Evolutionary conservation across 768 basidiomycete species (phyloP).

Genomic region (Russula abietina): DNA sequence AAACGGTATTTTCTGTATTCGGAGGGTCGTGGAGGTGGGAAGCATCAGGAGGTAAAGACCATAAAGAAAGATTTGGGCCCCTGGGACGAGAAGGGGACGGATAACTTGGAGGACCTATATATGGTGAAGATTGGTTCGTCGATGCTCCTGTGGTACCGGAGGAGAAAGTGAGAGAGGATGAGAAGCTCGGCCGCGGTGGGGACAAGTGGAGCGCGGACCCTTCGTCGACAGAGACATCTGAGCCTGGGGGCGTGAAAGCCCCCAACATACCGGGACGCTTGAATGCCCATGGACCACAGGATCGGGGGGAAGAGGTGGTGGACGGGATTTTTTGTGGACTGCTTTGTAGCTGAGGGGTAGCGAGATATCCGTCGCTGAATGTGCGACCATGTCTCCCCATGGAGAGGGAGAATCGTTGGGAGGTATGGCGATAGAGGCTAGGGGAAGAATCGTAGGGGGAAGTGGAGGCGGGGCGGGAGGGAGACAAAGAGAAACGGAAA

Average conservation of each 20-base stretch:
- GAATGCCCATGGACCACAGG: slow-evolving; percentile 29
- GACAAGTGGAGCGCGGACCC: slow-evolving; percentile 32
- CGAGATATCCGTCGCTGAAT: slow-evolving; percentile 30
- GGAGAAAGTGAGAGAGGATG: slow-evolving; percentile 24
- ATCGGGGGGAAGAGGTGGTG: slow-evolving; percentile 7
- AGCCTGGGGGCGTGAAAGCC: slow-evolving; percentile 45
- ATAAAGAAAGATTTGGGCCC: slow-evolving; percentile 34
- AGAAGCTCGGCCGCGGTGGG: slow-evolving; percentile 27
- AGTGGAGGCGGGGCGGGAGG: slow-evolving; percentile 37
- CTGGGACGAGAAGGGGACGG: slow-evolving; percentile 35
- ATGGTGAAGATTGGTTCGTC: slow-evolving; percentile 24
- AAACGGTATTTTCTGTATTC: slow-evolving; percentile 25
- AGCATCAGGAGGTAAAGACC: slow-evolving; percentile 37
- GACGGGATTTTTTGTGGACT: slow-evolving; percentile 5
- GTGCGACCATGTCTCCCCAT: slow-evolving; percentile 34
- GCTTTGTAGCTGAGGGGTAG: slow-evolving; percentile 1
- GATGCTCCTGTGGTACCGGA: slow-evolving; percentile 25
- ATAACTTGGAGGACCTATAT: slow-evolving; percentile 34
- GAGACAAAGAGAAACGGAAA: slow-evolving; percentile 39
- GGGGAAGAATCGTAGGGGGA: slow-evolving; percentile 33
- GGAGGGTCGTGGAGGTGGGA: slow-evolving; percentile 38
- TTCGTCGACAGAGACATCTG: slow-evolving; percentile 30
- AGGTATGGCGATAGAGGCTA: slow-evolving; percentile 28
- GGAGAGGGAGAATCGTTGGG: slow-evolving; percentile 11
- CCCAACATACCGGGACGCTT: slow-evolving; percentile 52